Conservation (phyloP, 2,329 filamentous ascomycete species). For the Phoma sp. region DNA sequence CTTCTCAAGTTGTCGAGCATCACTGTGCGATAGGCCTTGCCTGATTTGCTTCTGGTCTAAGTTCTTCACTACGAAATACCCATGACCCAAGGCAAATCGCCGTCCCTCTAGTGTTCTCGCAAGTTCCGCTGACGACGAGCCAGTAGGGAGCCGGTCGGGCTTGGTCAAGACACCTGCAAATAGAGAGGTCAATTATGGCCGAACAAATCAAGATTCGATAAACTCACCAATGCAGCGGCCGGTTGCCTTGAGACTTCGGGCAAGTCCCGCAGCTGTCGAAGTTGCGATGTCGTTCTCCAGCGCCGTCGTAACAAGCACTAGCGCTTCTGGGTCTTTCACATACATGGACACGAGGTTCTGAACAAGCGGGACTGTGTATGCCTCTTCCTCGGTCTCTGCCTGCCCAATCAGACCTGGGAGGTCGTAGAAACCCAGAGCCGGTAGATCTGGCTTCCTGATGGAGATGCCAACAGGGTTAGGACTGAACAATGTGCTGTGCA, state of each 20-base stretch:
- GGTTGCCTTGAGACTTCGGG: conserved; percentile 45
- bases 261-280: conserved; percentile 72
- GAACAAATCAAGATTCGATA: fast-evolving
- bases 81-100: conserved; percentile 71
- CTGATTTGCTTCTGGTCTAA: conserved; percentile 62
- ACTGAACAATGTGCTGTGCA: conserved; percentile 71
- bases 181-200: not conserved
- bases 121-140: conserved; percentile 62
- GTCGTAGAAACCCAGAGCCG: conserved; percentile 83
- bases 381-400: conserved; percentile 56
- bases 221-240: conserved; percentile 51
- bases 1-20: conserved; percentile 59
- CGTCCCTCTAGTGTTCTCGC: conserved; percentile 67
- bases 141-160: conserved; percentile 72
- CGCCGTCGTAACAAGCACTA: conserved; percentile 78
- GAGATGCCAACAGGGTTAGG: conserved; percentile 82
- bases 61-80: conserved; percentile 79
- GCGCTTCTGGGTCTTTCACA: conserved; percentile 71
- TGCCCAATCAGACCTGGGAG: conserved; percentile 83
- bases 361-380: conserved; percentile 72
- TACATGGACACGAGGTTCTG: conserved; percentile 74
- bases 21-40: conserved; percentile 51
- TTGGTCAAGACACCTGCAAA: conserved; percentile 82
- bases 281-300: conserved; percentile 83
- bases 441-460: conserved; percentile 74